phyloP scores from a whole-genome alignment of 139 green algal genomes.

The Edaphochlamys debaryana region DNA sequence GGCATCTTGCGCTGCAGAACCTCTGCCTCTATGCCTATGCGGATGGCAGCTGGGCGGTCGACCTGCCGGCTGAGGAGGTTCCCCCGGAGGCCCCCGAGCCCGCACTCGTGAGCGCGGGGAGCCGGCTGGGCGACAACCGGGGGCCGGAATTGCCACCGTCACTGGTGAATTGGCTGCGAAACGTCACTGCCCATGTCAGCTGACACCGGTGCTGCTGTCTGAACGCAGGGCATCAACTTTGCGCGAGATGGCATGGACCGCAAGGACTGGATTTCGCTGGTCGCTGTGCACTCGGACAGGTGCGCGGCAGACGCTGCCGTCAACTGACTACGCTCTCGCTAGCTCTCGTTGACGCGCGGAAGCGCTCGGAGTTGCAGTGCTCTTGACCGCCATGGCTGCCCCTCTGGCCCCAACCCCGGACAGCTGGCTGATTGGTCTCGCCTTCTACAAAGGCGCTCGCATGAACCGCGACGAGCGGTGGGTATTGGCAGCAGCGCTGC shows the following conservation, averaged over 20 bases:
- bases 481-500: too few relatives aligned
- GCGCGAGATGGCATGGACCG: constrained; percentile 82
- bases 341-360: too few relatives aligned
- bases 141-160: too few relatives aligned
- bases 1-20: too few relatives aligned
- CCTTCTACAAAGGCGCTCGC: constrained; percentile 94
- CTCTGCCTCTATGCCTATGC: constrained; percentile 67
- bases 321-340: too few relatives aligned
- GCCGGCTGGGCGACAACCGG: too few relatives aligned
- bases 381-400: too few relatives aligned
- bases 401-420: too few relatives aligned
- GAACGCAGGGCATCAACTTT: constrained; percentile 93
- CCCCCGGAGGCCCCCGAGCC: constrained; percentile 95
- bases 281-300: constrained; percentile 92
- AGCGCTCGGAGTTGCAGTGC: too few relatives aligned
- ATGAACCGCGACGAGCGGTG: constrained; percentile 81
- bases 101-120: constrained; percentile 39
- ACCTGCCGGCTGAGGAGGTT: constrained; percentile 85
- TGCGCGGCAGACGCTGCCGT: too few relatives aligned
- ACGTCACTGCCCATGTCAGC: background rate
- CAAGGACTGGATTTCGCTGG: constrained; percentile 93
- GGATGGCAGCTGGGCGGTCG: constrained; percentile 81
- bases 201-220: constrained; percentile 16
- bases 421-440: constrained; percentile 89
- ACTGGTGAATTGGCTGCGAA: background rate